Conservation (phyloP, 31 red algal genomes). For the Odonthalia washingtoniensis region DNA sequence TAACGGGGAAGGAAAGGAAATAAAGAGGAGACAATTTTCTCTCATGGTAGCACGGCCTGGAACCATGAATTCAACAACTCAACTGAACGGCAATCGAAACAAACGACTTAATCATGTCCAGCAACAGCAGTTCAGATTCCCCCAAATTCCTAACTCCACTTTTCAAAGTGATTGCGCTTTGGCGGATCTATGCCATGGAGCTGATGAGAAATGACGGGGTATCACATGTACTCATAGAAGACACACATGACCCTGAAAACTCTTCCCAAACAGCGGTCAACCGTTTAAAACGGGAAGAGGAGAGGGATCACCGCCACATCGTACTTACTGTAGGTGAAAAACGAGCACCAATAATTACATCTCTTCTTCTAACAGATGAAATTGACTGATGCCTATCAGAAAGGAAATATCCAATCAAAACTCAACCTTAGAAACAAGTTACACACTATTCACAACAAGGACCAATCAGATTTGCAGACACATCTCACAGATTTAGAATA, state of each 20-base stretch:
- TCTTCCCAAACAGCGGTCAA: too few species aligned
- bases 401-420: slow-evolving; percentile 42
- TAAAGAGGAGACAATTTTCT: too few species aligned
- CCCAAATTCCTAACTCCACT: neutral
- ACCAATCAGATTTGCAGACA: slow-evolving; percentile 1
- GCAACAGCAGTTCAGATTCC: neutral
- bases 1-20: too few species aligned
- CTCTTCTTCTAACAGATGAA: neutral
- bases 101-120: neutral
- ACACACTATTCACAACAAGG: slow-evolving; percentile 20
- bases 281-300: neutral
- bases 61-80: neutral
- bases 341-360: neutral
- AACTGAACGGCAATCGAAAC: neutral
- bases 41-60: neutral
- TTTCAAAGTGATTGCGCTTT: neutral
- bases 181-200: neutral
- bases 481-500: neutral
- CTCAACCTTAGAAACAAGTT: slow-evolving; percentile 24
- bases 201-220: neutral
- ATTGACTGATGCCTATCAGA: slow-evolving; percentile 7
- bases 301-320: neutral
- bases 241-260: neutral
- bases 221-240: neutral
- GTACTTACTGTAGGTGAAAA: too few species aligned